A percentile compares a stretch with the other conserved stretches of the same genome.
Evolutionary conservation across 73 alveolate genomes (phyloP).

Genomic region (Paramecium pentaurelia): DNA sequence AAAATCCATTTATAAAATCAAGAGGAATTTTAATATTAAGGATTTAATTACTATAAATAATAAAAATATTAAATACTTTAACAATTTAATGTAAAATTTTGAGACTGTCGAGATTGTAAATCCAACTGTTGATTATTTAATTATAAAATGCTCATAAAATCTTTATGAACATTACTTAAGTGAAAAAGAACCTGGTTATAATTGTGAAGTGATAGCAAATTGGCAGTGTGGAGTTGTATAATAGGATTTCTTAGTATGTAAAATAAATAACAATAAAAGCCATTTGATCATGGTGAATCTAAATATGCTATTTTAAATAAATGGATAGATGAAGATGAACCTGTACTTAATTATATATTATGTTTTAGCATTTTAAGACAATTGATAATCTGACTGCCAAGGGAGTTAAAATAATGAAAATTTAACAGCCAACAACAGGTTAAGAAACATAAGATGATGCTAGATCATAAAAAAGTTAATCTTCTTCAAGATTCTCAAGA

Average conservation of each 20-base stretch:
- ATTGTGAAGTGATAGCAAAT: background rate
- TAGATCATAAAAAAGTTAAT: background rate
- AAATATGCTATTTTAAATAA: slow-evolving; percentile 30
- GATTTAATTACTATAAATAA: background rate
- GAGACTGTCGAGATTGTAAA: slow-evolving; percentile 16
- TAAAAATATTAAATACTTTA: background rate
- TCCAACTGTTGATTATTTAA: background rate
- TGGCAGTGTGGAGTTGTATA: slow-evolving; percentile 38
- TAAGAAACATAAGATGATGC: background rate
- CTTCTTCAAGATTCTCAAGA: background rate
- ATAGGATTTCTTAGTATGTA: slow-evolving; percentile 13
- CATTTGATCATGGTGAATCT: slow-evolving; percentile 23
- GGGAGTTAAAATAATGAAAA: background rate
- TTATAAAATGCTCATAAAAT: background rate
- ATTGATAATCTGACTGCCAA: slow-evolving; percentile 34
- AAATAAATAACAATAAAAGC: background rate
- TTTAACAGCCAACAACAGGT: background rate
- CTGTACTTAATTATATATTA: background rate
- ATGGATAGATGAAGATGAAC: slow-evolving; percentile 47
- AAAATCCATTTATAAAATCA: too few species aligned
- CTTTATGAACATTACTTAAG: slow-evolving; percentile 1
- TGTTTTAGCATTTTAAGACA: background rate
- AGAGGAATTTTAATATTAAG: too few species aligned
- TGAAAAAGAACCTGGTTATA: background rate
- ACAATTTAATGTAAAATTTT: background rate